Evolutionary conservation across 2,329 filamentous ascomycete species (phyloP), one percentile per base, ranked within the genome.

Genomic region (Talaromyces sp.): DNA sequence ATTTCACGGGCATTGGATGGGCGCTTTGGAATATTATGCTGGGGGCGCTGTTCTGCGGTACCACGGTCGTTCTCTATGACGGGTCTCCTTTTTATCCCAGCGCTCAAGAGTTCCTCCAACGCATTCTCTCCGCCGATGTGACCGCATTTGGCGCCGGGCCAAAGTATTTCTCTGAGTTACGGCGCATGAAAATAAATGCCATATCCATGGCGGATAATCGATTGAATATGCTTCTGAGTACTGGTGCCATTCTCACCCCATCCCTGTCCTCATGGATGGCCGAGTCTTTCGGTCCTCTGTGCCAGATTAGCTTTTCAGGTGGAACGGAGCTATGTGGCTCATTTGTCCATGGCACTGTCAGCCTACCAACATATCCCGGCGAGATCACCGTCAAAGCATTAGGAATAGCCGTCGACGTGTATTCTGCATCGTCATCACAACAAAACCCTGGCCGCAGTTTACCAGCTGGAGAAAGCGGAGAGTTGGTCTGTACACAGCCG

Each of bases 261-360:
- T 27, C 45, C 10, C 31, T 62, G 6, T 62, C 59, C 10, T 37
- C 27, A 16, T 62, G 59, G 59, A 62, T 83, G 4, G 76, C 76
- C 69, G 65, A 63, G 24, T 74, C 72, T 37, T 82, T 80, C 68
- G 79, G 74, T 7, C 66, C 68, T 5, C 70, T 78, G 33, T 81
- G 78, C 68, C 72, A 83, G 5, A 79, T 76, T 24, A 77, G 71
- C 57, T 73, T 81, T 4, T 80, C 80, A 4, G 82, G 82, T 19
- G 82, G 82, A 10, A 84, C 82, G 0, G 82, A 84, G 62, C 76
- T 81, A 11, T 79, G 77, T 1, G 81, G 80, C 2, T 80, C 77
- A 1, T 79, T 80, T 65, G 78, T 79, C n/a, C 77, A 74, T 35
- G 79, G 81, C 66, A 79, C 79, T 0, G 75, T 75, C 7, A 78